A percentile compares a stretch with the other conserved stretches of the same genome.
Evolutionary conservation across 2,329 filamentous ascomycete genomes (phyloP).

Genomic region (Pyricularia sp.): DNA sequence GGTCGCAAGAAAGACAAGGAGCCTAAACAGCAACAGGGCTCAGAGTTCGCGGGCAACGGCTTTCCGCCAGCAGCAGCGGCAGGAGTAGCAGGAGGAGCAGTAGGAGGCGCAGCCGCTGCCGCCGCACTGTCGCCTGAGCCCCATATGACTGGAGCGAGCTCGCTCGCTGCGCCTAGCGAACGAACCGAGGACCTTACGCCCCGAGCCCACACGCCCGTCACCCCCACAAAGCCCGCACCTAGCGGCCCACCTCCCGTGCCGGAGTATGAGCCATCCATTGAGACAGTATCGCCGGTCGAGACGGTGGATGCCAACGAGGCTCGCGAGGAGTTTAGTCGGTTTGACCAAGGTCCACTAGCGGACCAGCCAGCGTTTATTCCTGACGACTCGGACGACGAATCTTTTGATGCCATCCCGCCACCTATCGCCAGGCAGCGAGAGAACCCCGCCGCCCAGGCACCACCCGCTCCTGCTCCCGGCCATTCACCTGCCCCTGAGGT

Average conservation of each 20-base stretch:
- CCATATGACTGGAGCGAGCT: constrained; percentile 11
- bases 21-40: constrained; percentile 47
- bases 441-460: constrained; percentile 18
- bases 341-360: constrained; percentile 80
- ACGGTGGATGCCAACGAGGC: constrained; percentile 49
- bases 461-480: constrained; percentile 13
- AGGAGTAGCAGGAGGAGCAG: constrained; percentile 16
- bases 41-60: constrained; percentile 38
- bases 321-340: constrained; percentile 53
- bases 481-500: constrained; percentile 15
- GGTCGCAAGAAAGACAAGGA: constrained; percentile 47
- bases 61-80: constrained; percentile 17
- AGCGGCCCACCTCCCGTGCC: constrained; percentile 9
- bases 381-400: constrained; percentile 39
- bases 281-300: constrained; percentile 49
- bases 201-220: constrained; percentile 5
- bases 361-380: constrained; percentile 79
- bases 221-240: constrained; percentile 14
- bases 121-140: constrained; percentile 13
- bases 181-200: constrained; percentile 14
- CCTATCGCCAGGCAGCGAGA: constrained; percentile 37
- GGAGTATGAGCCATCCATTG: constrained; percentile 34
- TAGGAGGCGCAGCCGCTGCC: constrained; percentile 17
- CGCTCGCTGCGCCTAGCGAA: constrained; percentile 16
- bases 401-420: constrained; percentile 39